Conservation (phyloP, 2,329 filamentous ascomycete species). For the Sphaerulina populicola region DNA sequence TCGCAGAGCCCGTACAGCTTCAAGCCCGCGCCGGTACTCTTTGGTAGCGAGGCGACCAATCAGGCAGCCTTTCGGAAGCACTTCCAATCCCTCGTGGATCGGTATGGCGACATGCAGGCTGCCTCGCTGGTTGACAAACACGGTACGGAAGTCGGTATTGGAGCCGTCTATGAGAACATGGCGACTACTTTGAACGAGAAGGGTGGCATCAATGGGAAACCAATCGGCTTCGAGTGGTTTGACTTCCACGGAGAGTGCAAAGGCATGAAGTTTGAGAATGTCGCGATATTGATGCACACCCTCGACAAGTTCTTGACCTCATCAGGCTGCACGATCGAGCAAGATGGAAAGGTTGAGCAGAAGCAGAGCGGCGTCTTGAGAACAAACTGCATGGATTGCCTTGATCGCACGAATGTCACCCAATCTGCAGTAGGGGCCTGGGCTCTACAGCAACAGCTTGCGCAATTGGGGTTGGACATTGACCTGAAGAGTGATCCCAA, state of each 20-base stretch:
- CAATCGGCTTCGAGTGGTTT: constrained; percentile 82
- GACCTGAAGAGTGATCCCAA: constrained; percentile 66
- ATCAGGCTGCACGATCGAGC: constrained; percentile 61
- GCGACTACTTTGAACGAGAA: constrained; percentile 59
- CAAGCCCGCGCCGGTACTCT: constrained; percentile 73
- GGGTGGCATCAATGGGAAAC: constrained; percentile 43
- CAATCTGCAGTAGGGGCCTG: constrained; percentile 83
- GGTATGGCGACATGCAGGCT: constrained; percentile 69
- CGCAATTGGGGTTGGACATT: constrained; percentile 66
- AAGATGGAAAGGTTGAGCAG: constrained; percentile 36
- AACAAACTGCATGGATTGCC: constrained; percentile 97
- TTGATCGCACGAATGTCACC: constrained; percentile 92
- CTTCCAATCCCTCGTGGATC: constrained; percentile 58
- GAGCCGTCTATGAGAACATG: constrained; percentile 64
- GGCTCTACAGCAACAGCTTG: constrained; percentile 72
- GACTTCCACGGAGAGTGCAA: constrained; percentile 89
- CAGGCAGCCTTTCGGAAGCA: constrained; percentile 69
- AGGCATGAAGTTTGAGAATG: constrained; percentile 97
- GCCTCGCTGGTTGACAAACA: constrained; percentile 85
- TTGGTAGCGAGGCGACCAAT: constrained; percentile 74
- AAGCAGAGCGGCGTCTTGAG: constrained; percentile 69
- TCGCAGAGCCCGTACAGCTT: constrained; percentile 90
- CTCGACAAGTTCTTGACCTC: constrained; percentile 59
- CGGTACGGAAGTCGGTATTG: constrained; percentile 70
- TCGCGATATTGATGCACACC: constrained; percentile 65